These are phyloP conservation scores for Salix arbutifolia DNA, from an alignment of 345 rosid species.

Conservation along the genomic window DNA sequence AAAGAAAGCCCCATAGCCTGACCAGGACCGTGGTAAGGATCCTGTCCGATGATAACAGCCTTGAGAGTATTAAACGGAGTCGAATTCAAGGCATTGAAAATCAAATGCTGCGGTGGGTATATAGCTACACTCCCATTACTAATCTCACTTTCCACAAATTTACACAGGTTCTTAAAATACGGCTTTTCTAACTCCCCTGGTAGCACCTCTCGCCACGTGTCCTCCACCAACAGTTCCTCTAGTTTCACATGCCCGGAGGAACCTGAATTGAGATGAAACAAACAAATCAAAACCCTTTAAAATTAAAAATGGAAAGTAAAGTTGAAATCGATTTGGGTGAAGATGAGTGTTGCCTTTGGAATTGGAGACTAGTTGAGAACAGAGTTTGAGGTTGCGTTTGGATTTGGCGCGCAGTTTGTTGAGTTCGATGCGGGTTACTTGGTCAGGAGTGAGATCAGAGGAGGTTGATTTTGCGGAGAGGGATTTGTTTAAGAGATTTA, in stretches of 20 bases:
- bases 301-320: background rate
- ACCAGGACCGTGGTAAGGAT: constrained; percentile 95
- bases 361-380: constrained; percentile 50
- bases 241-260: constrained; percentile 43
- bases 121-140: constrained; percentile 25
- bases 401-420: constrained; percentile 63
- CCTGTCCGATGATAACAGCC: constrained; percentile 90
- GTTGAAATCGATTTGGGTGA: background rate
- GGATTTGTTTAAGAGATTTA: constrained; percentile 12
- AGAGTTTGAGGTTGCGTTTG: constrained; percentile 61
- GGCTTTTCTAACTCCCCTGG: constrained; percentile 66
- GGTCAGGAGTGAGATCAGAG: constrained; percentile 46
- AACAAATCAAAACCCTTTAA: background rate
- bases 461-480: constrained; percentile 12
- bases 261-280: background rate
- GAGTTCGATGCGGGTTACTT: constrained; percentile 51
- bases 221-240: constrained; percentile 81
- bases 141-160: constrained; percentile 58
- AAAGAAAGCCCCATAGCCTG: constrained; percentile 98
- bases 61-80: constrained; percentile 74
- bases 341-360: constrained; percentile 38
- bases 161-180: constrained; percentile 53
- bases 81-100: constrained; percentile 80
- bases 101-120: constrained; percentile 73
- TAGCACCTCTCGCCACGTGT: constrained; percentile 68